phyloP scores from a whole-genome alignment of 306 rosid species.

The Quillaja saponaria region DNA sequence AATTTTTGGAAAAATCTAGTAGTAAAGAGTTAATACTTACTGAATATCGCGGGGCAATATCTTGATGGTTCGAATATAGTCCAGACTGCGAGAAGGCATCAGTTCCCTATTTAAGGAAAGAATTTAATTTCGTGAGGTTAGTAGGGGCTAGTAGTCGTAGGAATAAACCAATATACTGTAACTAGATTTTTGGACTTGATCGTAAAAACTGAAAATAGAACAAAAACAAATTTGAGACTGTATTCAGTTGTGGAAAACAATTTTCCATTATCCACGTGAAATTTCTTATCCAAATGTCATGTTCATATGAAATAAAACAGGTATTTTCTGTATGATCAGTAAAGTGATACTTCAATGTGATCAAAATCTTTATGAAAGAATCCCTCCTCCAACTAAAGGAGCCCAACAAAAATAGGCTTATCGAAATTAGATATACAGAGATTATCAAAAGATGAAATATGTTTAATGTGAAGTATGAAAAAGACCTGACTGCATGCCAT shows the following conservation, averaged over 20 bases:
- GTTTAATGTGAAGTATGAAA: slow-evolving; percentile 19
- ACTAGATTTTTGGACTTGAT: no score
- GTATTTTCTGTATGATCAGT: no score
- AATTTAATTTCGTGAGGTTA: slow-evolving; percentile 23
- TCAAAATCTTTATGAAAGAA: slow-evolving; percentile 4
- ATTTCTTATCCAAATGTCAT: no score
- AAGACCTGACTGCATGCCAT: slow-evolving; percentile 98
- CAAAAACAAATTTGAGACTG: no score
- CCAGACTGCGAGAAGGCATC: slow-evolving; percentile 99
- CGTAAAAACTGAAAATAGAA: no score
- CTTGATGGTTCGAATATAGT: slow-evolving; percentile 97
- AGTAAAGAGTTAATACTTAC: slow-evolving; percentile 52
- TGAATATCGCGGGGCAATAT: slow-evolving; percentile 93
- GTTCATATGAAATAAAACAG: no score
- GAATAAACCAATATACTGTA: slow-evolving; percentile 11
- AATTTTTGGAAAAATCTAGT: no score
- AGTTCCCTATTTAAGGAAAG: slow-evolving; percentile 61
- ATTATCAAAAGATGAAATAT: slow-evolving; percentile 19
- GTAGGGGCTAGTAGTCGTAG: background rate
- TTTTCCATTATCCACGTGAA: no score
- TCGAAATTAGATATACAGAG: slow-evolving; percentile 6
- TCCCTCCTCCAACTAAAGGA: slow-evolving; percentile 10
- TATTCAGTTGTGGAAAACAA: no score
- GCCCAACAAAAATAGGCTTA: background rate
- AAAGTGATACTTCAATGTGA: background rate